A percentile compares a stretch with the other conserved stretches of the same genome.
phyloP scores from a whole-genome alignment of 2,329 filamentous ascomycete species.

The Colletotrichum nymphaeae region DNA sequence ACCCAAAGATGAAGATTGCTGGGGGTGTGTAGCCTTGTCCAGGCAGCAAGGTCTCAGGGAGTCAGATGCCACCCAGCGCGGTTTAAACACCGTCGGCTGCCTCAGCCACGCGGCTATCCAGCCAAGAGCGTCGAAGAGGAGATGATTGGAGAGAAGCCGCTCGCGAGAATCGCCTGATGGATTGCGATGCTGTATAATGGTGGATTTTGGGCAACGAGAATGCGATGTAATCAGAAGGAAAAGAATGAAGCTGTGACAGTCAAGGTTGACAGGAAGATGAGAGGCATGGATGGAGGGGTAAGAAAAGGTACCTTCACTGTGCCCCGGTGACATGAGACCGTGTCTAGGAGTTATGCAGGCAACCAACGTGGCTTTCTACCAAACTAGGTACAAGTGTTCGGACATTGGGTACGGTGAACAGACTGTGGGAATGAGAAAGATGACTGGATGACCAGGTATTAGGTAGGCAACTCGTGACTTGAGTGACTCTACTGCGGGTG shows the following conservation, averaged over 20 bases:
- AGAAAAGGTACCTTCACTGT: not conserved
- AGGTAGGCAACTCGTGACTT: not conserved
- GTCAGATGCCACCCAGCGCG: slow-evolving; percentile 19
- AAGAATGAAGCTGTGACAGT: not conserved
- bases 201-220: not conserved
- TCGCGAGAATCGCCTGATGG: not conserved
- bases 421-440: not conserved
- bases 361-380: not conserved
- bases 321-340: not conserved
- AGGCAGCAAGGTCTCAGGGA: slow-evolving; percentile 27
- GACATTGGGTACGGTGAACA: not conserved
- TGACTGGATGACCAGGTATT: not conserved
- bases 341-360: not conserved
- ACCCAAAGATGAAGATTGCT: not conserved
- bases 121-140: not conserved
- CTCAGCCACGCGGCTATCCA: not conserved
- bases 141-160: not conserved
- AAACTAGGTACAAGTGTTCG: not conserved
- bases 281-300: not conserved
- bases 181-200: not conserved
- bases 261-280: not conserved
- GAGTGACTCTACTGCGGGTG: not conserved
- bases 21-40: slow-evolving; percentile 27
- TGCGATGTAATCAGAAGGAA: not conserved
- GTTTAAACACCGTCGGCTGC: not conserved